Base-by-base conservation (phyloP, 73 alveolate species). In the Stentor coeruleus region DNA sequence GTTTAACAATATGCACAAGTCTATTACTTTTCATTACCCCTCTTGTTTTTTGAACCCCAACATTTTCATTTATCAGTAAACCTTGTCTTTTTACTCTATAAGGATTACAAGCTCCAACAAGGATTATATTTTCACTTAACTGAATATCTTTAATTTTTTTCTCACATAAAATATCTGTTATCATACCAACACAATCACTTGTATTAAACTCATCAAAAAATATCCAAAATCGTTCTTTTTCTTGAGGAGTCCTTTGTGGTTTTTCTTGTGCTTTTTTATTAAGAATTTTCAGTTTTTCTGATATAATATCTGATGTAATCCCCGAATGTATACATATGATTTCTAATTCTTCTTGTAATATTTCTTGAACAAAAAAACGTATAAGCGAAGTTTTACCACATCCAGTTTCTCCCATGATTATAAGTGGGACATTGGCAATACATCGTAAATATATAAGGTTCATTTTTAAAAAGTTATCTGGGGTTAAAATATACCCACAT, bases 391-490 rank as follows among this genome's bases (percentile, higher is more conserved):
- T 92, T 85, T 92, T 92, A 42, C 97, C 97, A 41, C 89, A 82
- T 15, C 97, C 97, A 55, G 96, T 90, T 59, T 92, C 97, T 36
- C 97, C 98, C 94, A 90, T 90, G 41, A 92, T 76, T 58, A 90
- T 88, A 38, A 90, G 89, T 38, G 96, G 98, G 59, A 89, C 82
- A 28, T 79, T 84, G 75, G 96, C 58, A 57, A 77, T 57, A 4
- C 87, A 36, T 87, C 86, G 90, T 31, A 92, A 81, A 76, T 76
- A 86, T 31, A 92, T 85, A 60, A 76, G 80, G 37, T 59, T 77
- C 84, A 83, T 87, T 42, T 77, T 88, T 80, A 79, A 76, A 77
- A 81, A 93, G 36, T 85, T 90, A 82, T 85, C 95, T 81, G 80
- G 49, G 36, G 89, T 90, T 59, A 58, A 14, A 75, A 75, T 2